Base-by-base conservation (phyloP, 345 rosid species). In the Salix brachista region DNA sequence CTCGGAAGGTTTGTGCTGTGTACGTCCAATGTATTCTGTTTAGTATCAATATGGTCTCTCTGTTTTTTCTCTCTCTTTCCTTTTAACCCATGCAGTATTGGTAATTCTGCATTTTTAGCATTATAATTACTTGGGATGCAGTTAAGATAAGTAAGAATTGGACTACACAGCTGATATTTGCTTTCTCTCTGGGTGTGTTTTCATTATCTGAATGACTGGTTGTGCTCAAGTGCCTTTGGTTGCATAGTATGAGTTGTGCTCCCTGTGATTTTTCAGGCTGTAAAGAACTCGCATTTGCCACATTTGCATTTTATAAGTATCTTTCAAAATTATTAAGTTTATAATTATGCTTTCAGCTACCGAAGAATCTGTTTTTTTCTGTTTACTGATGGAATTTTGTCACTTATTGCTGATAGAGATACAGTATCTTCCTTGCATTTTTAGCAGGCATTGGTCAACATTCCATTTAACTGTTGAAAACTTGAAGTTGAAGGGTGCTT, bases 1-100 rank as follows among this genome's bases (percentile, higher is more conserved):
- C 99, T 73, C 92, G 97, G 16, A 96, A 92, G 98, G 99, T 94
- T 72, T 72, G 87, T 78, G 42, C 23, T 65, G 3, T 70, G 65
- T 66, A 17, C 21, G 30, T 69, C 67, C 32, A n/a, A 26, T 67
- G 44, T 23, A 25, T 30, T n/a, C 25, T 16, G 28, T 61, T 65
- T 39, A 14, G 37, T 21, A 30, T 52, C 26, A 48, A n/a, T 65
- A 21, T 34, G 60, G 52, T 69, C 10, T 18, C 12, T 8, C 8
- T 34, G 36, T 34, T 32, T 32, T 32, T 0, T 34, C 36, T 34
- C 36, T 23, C 30, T 67, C 4, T 67, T n/a, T 37, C 19, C 14
- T 46, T 12, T 19, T 42, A 44, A 25, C 52, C 25, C 52, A 4
- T 42, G 39, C 32, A 34, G 8, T 10, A 65, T 34, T 32, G 32